These are phyloP conservation scores for Macrolepiota fuliginosa DNA, from an alignment of 768 basidiomycete species.

Conservation along the genomic window DNA sequence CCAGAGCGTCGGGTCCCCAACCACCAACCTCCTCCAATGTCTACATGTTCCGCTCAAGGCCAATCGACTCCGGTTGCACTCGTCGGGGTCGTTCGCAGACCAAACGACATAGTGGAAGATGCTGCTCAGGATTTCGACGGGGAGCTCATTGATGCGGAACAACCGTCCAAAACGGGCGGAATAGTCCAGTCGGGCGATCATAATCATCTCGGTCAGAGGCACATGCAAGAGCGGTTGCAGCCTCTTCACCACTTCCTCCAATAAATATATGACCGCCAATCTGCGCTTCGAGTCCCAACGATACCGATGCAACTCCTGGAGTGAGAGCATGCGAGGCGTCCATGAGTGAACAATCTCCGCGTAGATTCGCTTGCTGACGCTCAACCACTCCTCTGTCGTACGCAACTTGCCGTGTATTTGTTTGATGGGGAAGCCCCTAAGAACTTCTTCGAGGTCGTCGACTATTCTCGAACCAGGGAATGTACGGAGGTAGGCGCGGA, in stretches of 20 bases:
- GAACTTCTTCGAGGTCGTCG: conserved; percentile 7
- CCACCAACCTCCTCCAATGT: conserved; percentile 49
- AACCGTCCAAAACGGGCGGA: conserved; percentile 28
- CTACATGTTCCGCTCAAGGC: conserved; percentile 58
- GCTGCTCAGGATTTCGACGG: conserved; percentile 60
- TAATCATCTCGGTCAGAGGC: conserved; percentile 22
- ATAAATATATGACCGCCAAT: conserved; percentile 16
- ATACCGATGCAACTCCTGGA: conserved; percentile 11
- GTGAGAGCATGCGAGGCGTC: conserved; percentile 15
- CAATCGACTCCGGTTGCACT: conserved; percentile 39
- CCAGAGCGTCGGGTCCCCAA: conserved; percentile 54
- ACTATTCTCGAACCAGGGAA: conserved; percentile 7
- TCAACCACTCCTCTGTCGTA: conserved; percentile 7
- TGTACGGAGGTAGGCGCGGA: conserved; percentile 3
- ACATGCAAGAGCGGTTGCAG: conserved; percentile 1
- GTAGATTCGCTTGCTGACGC: conserved; percentile 7
- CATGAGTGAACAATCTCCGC: conserved; percentile 16
- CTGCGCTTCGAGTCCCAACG: conserved; percentile 12
- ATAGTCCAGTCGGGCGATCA: conserved; percentile 33
- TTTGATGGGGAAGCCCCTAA: neutral
- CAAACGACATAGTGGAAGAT: conserved; percentile 63
- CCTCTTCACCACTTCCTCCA: conserved; percentile 16
- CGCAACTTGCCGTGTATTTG: conserved; percentile 7
- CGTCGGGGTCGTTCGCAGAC: conserved; percentile 37
- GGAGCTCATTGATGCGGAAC: conserved; percentile 62